Base-by-base conservation (phyloP, 345 rosid species). In the Pseudoturritis turrita region DNA sequence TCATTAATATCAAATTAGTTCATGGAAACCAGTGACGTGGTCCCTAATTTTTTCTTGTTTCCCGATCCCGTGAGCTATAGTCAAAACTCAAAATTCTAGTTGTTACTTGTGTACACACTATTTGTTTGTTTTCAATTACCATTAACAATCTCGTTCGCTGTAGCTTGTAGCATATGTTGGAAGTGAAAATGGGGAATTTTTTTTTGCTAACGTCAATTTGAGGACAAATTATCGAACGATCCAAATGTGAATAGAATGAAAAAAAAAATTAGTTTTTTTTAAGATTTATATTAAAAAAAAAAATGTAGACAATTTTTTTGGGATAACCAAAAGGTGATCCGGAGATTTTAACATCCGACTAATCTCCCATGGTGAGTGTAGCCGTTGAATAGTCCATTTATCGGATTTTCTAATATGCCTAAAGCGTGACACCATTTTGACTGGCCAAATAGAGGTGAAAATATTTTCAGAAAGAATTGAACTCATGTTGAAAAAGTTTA, bases 31-130 rank as follows among this genome's bases (percentile, higher is more conserved):
- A 67, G 33, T 52, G 56, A 68, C 21, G 69, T 68, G 78, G 74
- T 75, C 78, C 78, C 69, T 60, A 62, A 68, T 68, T 51, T 41
- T 68, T 59, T 60, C 62, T 67, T 74, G 68, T 49, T 59, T 67
- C 33, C 62, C 84, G 81, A 75, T 77, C 77, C 80, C 77, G 60
- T 65, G 63, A 47, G 25, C 36, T 62, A 55, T 71, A 62, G 74
- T 78, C 81, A 57, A 77, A 68, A 72, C 79, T 53, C 64, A 63
- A 72, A 72, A 17, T 59, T 65, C 72, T 73, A 56, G 44, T 65
- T 45, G 37, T 62, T 44, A 21, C 37, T 19, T 72, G 54, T 43
- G 64, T 52, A 53, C 46, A 64, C 44, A 35, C 58, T 50, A 35
- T 0, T 21, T 62, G n/a, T 63, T 26, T 29, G 33, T 29, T 29